Conservation (phyloP, 78 protist species). For the Pigoraptor vietnamica region DNA sequence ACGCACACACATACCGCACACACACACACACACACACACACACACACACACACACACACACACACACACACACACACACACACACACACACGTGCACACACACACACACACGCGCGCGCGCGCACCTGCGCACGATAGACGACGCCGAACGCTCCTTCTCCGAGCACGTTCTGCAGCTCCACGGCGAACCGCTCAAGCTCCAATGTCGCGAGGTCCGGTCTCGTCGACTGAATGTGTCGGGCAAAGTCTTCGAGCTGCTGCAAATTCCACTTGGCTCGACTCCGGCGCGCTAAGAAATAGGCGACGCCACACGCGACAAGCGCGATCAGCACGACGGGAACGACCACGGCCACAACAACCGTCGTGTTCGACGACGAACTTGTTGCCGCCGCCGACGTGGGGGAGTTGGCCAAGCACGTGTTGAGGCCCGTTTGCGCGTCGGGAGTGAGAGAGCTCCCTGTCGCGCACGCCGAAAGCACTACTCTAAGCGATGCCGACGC, state of each 20-base stretch:
- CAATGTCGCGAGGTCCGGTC: background rate
- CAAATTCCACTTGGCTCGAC: background rate
- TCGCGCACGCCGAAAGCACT: too few species aligned
- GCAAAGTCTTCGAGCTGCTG: background rate
- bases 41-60: background rate
- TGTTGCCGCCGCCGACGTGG: too few species aligned
- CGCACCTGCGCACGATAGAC: background rate
- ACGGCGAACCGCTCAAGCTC: background rate
- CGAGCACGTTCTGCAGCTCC: background rate
- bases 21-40: background rate
- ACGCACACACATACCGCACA: background rate
- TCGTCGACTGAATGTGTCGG: background rate
- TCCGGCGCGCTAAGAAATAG: background rate
- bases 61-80: background rate
- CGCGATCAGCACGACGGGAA: background rate
- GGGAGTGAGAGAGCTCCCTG: too few species aligned
- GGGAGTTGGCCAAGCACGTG: too few species aligned
- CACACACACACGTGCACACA: background rate
- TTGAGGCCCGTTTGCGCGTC: too few species aligned
- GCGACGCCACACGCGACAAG: background rate
- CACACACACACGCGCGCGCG: background rate
- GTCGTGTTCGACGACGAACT: background rate
- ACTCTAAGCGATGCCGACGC: background rate
- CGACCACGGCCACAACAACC: background rate
- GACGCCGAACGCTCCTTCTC: background rate